Evolutionary conservation across 495 filamentous ascomycete species (phyloP).

Genomic region (Aspergillus campestris): DNA sequence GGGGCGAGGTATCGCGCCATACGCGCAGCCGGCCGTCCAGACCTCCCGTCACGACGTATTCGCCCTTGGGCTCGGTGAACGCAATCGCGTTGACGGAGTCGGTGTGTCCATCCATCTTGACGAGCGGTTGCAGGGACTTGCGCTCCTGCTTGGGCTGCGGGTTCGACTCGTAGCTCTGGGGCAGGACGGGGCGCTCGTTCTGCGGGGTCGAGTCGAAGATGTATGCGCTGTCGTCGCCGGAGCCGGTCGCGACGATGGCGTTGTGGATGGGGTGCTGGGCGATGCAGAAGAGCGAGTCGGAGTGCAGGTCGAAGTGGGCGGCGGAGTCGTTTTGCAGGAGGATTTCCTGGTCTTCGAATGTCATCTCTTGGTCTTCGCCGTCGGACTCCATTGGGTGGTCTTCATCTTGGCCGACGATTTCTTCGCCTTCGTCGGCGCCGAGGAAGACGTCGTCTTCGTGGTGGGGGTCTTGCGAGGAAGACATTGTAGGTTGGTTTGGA

Average conservation of each 20-base stretch:
- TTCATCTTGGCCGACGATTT: slow-evolving; percentile 57
- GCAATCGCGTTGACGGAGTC: slow-evolving; percentile 81
- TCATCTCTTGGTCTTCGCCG: slow-evolving; percentile 48
- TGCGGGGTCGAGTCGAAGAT: slow-evolving; percentile 63
- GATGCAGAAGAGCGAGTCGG: slow-evolving; percentile 85
- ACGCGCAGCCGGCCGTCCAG: slow-evolving; percentile 68
- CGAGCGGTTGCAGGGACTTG: slow-evolving; percentile 51
- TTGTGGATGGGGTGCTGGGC: slow-evolving; percentile 79
- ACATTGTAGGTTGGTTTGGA: slow-evolving; percentile 25
- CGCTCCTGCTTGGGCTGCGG: slow-evolving; percentile 49
- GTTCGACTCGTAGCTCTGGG: slow-evolving; percentile 63
- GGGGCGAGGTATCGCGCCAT: slow-evolving; percentile 37
- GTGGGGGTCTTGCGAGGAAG: slow-evolving; percentile 35
- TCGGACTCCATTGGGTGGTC: slow-evolving; percentile 69
- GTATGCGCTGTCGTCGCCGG: slow-evolving; percentile 75
- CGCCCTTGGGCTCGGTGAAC: slow-evolving; percentile 76
- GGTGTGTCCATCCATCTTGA: slow-evolving; percentile 73
- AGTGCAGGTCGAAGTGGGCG: slow-evolving; percentile 85
- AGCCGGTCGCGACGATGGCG: slow-evolving; percentile 76
- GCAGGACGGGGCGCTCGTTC: slow-evolving; percentile 55
- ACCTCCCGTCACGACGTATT: slow-evolving; percentile 78
- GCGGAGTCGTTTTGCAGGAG: slow-evolving; percentile 78
- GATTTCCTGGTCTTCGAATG: slow-evolving; percentile 63
- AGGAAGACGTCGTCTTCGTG: slow-evolving; percentile 51
- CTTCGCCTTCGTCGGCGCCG: slow-evolving; percentile 62